A percentile compares a stretch with the other conserved stretches of the same genome.
phyloP scores from a whole-genome alignment of 129 eudicot genomes.

The Flaveria robusta region DNA sequence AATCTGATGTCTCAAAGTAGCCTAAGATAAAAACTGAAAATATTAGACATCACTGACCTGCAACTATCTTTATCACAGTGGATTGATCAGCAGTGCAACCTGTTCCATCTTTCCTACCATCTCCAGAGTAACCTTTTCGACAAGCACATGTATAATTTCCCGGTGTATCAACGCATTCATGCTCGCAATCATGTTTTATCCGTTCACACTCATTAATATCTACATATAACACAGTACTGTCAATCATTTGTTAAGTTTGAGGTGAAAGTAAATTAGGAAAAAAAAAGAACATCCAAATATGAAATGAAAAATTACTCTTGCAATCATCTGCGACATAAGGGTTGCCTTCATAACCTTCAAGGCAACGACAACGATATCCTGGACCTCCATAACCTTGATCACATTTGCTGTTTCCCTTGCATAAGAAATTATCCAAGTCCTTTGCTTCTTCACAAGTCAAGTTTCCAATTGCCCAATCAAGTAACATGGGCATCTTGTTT shows the following conservation, averaged over 20 bases:
- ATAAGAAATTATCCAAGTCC: not conserved
- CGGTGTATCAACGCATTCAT: not conserved
- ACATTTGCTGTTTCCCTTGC: slow-evolving; percentile 29
- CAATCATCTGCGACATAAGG: slow-evolving; percentile 18
- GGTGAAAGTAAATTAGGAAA: not conserved
- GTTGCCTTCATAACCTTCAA: slow-evolving; percentile 27
- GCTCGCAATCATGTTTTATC: not conserved
- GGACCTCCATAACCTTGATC: slow-evolving; percentile 11
- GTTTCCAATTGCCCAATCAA: slow-evolving; percentile 47
- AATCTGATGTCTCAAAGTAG: not conserved
- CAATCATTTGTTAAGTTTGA: not conserved
- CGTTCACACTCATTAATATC: slow-evolving; percentile 30
- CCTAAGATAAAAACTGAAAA: not conserved
- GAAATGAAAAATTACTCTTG: slow-evolving; percentile 13
- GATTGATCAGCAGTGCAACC: slow-evolving; percentile 26
- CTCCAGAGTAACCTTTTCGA: slow-evolving; percentile 23
- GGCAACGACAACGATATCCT: slow-evolving; percentile 36
- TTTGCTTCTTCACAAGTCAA: slow-evolving; percentile 2
- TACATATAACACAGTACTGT: not conserved
- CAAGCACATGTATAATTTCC: slow-evolving; percentile 13
- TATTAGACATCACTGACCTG: not conserved
- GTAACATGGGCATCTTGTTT: slow-evolving; percentile 28
- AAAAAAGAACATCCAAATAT: not conserved
- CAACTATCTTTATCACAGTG: not conserved
- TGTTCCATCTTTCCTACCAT: slow-evolving; percentile 19